phyloP scores from a whole-genome alignment of 2,329 filamentous ascomycete species.

The Aspergillus fumigatus region DNA sequence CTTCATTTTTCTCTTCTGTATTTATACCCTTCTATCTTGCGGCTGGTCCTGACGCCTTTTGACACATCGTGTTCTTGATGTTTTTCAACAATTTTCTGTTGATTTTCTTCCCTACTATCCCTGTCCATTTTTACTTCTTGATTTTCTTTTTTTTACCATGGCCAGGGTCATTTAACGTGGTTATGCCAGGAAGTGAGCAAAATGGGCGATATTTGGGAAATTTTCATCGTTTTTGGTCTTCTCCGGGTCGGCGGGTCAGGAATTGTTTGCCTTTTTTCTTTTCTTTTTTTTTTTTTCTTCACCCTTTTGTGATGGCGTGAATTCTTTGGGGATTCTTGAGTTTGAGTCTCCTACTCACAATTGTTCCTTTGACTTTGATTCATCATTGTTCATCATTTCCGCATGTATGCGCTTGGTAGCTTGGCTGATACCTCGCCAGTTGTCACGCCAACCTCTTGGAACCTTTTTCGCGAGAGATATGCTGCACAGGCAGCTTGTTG shows the following conservation, averaged over 20 bases:
- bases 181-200: constrained; percentile 38
- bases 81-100: constrained; percentile 27
- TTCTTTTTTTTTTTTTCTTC: constrained; percentile 1
- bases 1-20: constrained; percentile 12
- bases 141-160: constrained; percentile 20
- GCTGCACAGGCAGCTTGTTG: background rate
- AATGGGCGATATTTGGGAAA: constrained; percentile 31
- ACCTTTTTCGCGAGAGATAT: constrained; percentile 1
- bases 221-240: constrained; percentile 35
- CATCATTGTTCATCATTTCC: background rate
- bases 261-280: constrained; percentile 17
- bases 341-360: constrained; percentile 6
- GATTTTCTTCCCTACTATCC: constrained; percentile 12
- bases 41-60: constrained; percentile 36
- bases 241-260: constrained; percentile 32
- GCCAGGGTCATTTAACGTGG: constrained; percentile 32
- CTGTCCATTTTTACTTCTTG: constrained; percentile 16
- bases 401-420: constrained; percentile 10
- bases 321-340: constrained; percentile 7
- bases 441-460: constrained; percentile 1
- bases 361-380: constrained; percentile 3
- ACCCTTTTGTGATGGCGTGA: constrained; percentile 16
- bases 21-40: constrained; percentile 29
- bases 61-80: constrained; percentile 21
- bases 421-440: constrained; percentile 3